Evolutionary conservation across 192 early-diverging fungal species (phyloP).

Genomic region (Backusella australiensis): DNA sequence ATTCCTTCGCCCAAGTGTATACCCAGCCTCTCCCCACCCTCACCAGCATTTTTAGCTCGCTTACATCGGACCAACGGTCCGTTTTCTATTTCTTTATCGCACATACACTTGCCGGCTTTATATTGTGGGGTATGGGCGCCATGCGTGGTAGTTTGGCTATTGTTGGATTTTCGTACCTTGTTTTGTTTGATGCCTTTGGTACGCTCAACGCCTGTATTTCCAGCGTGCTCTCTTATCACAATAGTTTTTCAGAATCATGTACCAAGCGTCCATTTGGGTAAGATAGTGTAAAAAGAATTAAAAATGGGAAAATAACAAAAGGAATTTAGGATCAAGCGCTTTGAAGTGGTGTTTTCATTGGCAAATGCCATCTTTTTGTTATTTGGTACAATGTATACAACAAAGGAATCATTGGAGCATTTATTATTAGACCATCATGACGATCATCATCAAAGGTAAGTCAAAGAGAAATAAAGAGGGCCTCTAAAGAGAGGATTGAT

Average conservation of each 20-base stretch:
- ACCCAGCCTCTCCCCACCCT: conserved; percentile 42
- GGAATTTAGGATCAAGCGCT: conserved; percentile 42
- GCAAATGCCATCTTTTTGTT: conserved; percentile 50
- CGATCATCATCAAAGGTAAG: conserved; percentile 4
- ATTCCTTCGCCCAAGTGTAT: conserved; percentile 8
- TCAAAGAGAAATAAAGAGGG: not conserved
- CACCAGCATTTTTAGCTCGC: conserved; percentile 29
- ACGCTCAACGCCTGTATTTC: conserved; percentile 50
- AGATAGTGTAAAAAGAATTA: not conserved
- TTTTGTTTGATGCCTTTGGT: conserved; percentile 58
- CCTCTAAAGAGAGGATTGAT: not conserved
- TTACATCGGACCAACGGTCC: conserved; percentile 49
- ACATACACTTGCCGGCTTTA: conserved; percentile 39
- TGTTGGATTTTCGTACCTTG: conserved; percentile 46
- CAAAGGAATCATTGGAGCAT: conserved; percentile 61
- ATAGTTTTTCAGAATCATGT: conserved; percentile 37
- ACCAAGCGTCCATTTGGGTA: conserved; percentile 58
- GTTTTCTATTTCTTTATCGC: conserved; percentile 48
- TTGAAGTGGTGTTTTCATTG: conserved; percentile 51
- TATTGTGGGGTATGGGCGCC: conserved; percentile 44
- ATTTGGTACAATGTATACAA: conserved; percentile 56
- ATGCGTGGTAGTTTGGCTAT: conserved; percentile 46
- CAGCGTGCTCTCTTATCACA: conserved; percentile 41
- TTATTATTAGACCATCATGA: conserved; percentile 48
- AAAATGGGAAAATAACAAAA: not conserved